Percentiles rank a stretch among this genome's conserved stretches.
phyloP scores from a whole-genome alignment of 495 filamentous ascomycete species.

The Hypoxylon fuscum region DNA sequence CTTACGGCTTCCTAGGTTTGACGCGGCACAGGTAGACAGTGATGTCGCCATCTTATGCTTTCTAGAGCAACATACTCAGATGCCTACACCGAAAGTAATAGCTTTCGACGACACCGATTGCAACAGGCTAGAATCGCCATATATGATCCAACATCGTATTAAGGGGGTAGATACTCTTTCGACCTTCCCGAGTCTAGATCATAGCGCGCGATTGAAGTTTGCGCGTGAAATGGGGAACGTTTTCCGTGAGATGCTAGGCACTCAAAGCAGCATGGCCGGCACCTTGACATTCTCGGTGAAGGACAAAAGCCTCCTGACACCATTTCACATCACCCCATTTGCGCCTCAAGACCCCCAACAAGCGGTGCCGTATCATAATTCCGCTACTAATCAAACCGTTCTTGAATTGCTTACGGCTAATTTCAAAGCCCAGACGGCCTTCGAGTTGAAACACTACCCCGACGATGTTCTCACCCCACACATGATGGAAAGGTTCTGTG shows the following conservation, averaged over 20 bases:
- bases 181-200: background rate
- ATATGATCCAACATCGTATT: constrained; percentile 7
- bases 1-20: constrained; percentile 1
- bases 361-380: background rate
- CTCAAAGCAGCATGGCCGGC: background rate
- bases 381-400: background rate
- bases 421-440: constrained; percentile 1
- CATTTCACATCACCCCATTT: background rate
- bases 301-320: no score
- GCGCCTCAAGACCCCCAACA: background rate
- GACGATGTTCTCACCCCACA: background rate
- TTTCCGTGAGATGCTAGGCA: background rate
- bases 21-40: constrained; percentile 9
- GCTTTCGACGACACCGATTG: constrained; percentile 49
- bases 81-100: constrained; percentile 57
- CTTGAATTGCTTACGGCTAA: background rate
- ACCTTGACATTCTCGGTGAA: background rate
- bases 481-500: background rate
- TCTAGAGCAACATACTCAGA: constrained; percentile 48
- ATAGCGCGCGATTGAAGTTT: background rate
- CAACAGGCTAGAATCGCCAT: constrained; percentile 48
- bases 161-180: background rate
- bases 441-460: background rate
- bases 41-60: constrained; percentile 61
- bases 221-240: constrained; percentile 1